These are phyloP conservation scores for Melampsora medusae DNA, from an alignment of 1,284 basidiomycete genomes.

Conservation along the genomic window DNA sequence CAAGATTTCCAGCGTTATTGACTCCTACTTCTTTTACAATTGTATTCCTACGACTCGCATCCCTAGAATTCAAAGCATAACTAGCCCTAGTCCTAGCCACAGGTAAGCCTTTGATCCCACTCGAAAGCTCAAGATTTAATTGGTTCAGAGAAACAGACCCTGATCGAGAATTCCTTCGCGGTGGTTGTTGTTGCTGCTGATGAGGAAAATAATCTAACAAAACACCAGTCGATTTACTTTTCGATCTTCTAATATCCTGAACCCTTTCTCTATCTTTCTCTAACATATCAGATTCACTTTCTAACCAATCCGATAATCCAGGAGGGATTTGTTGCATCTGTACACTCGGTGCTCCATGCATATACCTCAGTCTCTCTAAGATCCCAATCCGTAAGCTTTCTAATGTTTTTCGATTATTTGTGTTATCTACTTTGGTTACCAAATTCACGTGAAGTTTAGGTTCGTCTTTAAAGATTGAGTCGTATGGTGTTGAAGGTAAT, in stretches of 20 bases:
- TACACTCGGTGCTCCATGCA: constrained; percentile 92
- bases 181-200: no score
- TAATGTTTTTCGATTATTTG: constrained; percentile 76
- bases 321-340: constrained; percentile 96
- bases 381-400: constrained; percentile 82
- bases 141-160: neutral
- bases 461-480: constrained; percentile 86
- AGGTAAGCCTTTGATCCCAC: neutral
- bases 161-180: no score
- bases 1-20: no score
- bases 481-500: constrained; percentile 84
- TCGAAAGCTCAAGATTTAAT: neutral
- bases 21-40: no score
- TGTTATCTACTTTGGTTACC: constrained; percentile 80
- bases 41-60: no score
- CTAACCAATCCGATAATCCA: constrained; percentile 75
- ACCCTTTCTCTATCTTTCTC: constrained; percentile 40
- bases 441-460: constrained; percentile 91
- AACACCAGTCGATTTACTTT: constrained; percentile 3
- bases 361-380: constrained; percentile 84
- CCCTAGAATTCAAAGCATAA: constrained; percentile 1
- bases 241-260: neutral
- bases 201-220: constrained; percentile 34
- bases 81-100: constrained; percentile 3
- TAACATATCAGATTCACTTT: constrained; percentile 66